A percentile compares a stretch with the other conserved stretches of the same genome.
Evolutionary conservation across 176 grass and related monocot genomes (phyloP).

Genomic region (Dendrocalamus sinicus): DNA sequence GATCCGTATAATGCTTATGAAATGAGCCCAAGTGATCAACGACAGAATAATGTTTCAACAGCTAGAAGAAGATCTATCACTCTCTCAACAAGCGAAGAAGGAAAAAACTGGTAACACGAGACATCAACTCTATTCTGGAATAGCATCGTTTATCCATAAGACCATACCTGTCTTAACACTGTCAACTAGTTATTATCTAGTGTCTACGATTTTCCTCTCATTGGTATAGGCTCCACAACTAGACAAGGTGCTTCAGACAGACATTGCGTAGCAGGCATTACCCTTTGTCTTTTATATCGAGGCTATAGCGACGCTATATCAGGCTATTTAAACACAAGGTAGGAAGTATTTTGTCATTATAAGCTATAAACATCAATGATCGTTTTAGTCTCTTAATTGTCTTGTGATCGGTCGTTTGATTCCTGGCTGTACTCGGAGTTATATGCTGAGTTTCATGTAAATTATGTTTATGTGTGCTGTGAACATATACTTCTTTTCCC

Average conservation of each 20-base stretch:
- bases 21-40: slow-evolving; percentile 60
- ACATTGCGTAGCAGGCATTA: no score
- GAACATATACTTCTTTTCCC: background rate
- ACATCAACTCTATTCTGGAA: background rate
- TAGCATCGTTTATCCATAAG: slow-evolving; percentile 8
- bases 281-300: no score
- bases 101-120: slow-evolving; percentile 65
- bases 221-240: no score
- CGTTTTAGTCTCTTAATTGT: no score
- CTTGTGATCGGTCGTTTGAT: no score
- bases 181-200: background rate
- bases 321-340: no score
- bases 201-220: background rate
- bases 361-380: no score
- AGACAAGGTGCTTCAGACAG: no score
- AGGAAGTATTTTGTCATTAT: no score
- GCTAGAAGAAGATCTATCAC: slow-evolving; percentile 53
- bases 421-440: no score
- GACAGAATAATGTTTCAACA: slow-evolving; percentile 52
- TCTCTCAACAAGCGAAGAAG: slow-evolving; percentile 62
- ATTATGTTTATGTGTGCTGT: background rate
- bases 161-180: background rate
- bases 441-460: background rate
- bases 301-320: no score
- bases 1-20: slow-evolving; percentile 59